Percentiles rank a stretch among this genome's conserved stretches.
Conservation (phyloP, 2,329 filamentous ascomycete genomes). For the Colletotrichum sp. region DNA sequence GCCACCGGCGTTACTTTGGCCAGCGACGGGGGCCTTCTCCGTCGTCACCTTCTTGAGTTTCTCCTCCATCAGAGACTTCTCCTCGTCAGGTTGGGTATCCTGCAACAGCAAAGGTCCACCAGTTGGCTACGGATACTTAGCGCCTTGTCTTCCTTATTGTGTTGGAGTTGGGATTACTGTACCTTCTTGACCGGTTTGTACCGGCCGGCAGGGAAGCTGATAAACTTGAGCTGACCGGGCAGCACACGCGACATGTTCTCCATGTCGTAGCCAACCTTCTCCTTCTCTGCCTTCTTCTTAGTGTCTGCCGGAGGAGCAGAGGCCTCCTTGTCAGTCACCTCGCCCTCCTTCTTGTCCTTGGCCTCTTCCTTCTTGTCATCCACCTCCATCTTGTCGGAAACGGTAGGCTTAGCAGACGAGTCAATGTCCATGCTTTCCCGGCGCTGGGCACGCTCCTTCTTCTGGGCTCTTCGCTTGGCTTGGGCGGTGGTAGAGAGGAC, state of each 20-base stretch:
- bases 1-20: constrained; percentile 35
- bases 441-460: constrained; percentile 88
- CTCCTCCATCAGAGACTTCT: constrained; percentile 84
- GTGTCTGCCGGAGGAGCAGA: constrained; percentile 53
- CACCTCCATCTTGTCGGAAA: constrained; percentile 84
- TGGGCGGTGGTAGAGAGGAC: constrained; percentile 96
- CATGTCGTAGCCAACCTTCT: constrained; percentile 95
- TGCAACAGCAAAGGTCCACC: constrained; percentile 91
- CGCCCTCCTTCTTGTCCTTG: constrained; percentile 66
- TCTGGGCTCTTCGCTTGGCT: constrained; percentile 91
- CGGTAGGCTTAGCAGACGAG: constrained; percentile 66
- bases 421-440: constrained; percentile 97
- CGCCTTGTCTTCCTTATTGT: constrained; percentile 31
- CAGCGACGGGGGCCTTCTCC: constrained; percentile 64
- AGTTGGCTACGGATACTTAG: constrained; percentile 72
- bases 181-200: constrained; percentile 93
- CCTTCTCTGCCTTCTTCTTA: constrained; percentile 93
- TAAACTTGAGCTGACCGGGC: constrained; percentile 91
- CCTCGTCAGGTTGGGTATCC: constrained; percentile 79
- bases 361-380: constrained; percentile 69
- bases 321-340: constrained; percentile 55
- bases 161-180: constrained; percentile 31
- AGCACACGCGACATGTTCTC: constrained; percentile 97
- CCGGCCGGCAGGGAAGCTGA: constrained; percentile 87
- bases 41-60: constrained; percentile 83